Evolutionary conservation across 139 green algal genomes (phyloP), one percentile per base, ranked within the genome.

Genomic region (Chlorella sorokiniana): DNA sequence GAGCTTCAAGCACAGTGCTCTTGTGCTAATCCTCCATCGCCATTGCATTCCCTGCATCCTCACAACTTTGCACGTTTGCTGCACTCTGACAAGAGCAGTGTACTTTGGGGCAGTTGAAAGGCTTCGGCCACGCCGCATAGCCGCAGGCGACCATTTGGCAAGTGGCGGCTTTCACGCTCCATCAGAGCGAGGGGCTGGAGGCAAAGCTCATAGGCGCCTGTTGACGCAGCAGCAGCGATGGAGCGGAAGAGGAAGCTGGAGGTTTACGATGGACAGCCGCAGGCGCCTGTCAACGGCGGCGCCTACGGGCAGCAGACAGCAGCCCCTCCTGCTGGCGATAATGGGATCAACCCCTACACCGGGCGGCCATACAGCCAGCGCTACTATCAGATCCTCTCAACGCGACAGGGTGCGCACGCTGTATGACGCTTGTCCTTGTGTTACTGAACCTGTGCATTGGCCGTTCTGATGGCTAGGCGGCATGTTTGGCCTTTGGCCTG

Each of bases 341-440:
- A 67, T 45, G 63, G 83, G 44, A 52, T 93, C 31, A 97, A 96
- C 86, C 93, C 93, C 6, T 97, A 93, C 86, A 99, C 93, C 0
- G 92, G 92, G 1, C 85, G 91, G 25, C 65, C 91, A 11, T 99
- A 98, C 92, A 92, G 79, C 29, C 31, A 89, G 40, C 83, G 84
- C 0, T 99, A 98, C 81, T 95, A 96, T 86, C 93, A 98, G n/a
- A 99, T 99, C 44, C 86, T 99, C 11, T 59, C 84, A 0, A 97
- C 96, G 81, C 89, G 97, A 3, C 89, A 91, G 81, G 80, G 69
- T 81, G 80, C 76, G 70, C 11, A 4, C 5, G 41, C 6, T 65
- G n/a, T n/a, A n/a, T n/a, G n/a, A n/a, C n/a, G n/a, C n/a, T n/a
- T n/a, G n/a, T n/a, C n/a, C n/a, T n/a, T n/a, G n/a, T n/a, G n/a